Evolutionary conservation across 1,139 yeast species (phyloP), one percentile per base, ranked within the genome.

Genomic region (Pneumocystis murina): DNA sequence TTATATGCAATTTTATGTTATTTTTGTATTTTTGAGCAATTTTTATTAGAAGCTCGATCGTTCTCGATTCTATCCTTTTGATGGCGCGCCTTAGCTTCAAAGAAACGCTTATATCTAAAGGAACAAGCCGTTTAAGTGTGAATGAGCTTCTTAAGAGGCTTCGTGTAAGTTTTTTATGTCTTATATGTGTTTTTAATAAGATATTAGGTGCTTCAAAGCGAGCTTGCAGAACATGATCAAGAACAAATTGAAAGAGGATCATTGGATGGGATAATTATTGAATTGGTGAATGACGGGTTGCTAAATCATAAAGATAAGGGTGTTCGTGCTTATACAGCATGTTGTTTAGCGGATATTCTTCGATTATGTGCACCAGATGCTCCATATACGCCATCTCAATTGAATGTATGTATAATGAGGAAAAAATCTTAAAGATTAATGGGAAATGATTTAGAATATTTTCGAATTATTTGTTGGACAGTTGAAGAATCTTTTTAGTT

Each of bases 331-430:
- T 82, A 79, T 66, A 80, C 81, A 1, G 84, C 94, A 20, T 86
- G 95, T 70, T 84, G 94, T 67, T 69, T 90, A 12, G 80, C 91
- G 2, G 96, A 90, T 72, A 77, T 91, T 16, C 74, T 91, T 59
- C 79, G 96, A 66, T 74, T 90, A 12, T 85, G 80, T 71, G 97
- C 96, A 0, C 97, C 97, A 0, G 88, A 90, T 73, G 96, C 97
- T 4, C 97, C 97, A 6, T 90, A 81, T 73, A 83, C 87, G 1
- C 83, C 84, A 43, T 69, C 75, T 1, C 85, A 86, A 68, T 75
- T 90, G 40, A 76, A 38, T 40, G 60, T 48, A 83, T 0, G 83
- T 79, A 38, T 78, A 55, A 33, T 5, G 38, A 8, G 7, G 20
- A 10, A 38, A 5, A n/a, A 28, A 14, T 24, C 36, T 4, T 54